A percentile compares a stretch with the other conserved stretches of the same genome.
These are phyloP conservation scores for Viridothelium virens DNA, from an alignment of 495 filamentous ascomycete genomes.

Conservation along the genomic window DNA sequence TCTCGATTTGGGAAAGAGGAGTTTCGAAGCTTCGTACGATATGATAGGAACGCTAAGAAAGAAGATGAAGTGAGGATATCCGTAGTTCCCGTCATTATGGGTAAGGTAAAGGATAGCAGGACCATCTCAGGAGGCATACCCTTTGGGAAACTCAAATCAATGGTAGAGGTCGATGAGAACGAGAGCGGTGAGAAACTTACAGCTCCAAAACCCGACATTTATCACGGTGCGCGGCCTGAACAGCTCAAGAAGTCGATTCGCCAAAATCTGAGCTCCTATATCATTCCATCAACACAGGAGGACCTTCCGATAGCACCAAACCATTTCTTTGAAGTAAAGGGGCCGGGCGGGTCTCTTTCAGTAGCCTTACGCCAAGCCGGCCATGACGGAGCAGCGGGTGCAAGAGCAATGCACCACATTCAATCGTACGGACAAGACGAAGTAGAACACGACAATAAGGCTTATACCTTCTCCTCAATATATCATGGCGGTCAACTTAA, in stretches of 20 bases:
- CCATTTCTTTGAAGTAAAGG: slow-evolving; percentile 37
- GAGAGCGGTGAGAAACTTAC: slow-evolving; percentile 12
- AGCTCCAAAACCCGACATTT: slow-evolving; percentile 33
- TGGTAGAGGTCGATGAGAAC: slow-evolving; percentile 31
- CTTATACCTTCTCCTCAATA: slow-evolving; percentile 38
- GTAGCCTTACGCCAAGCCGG: slow-evolving; percentile 37
- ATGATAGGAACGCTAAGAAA: slow-evolving; percentile 29
- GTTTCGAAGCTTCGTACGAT: slow-evolving; percentile 29
- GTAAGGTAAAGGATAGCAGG: slow-evolving; percentile 19
- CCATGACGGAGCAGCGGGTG: slow-evolving; percentile 41
- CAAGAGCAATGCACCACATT: slow-evolving; percentile 40
- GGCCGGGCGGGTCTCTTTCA: slow-evolving; percentile 27
- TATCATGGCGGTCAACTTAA: slow-evolving; percentile 35
- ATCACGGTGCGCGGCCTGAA: slow-evolving; percentile 36
- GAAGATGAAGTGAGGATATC: background rate
- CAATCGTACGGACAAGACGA: slow-evolving; percentile 38
- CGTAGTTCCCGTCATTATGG: slow-evolving; percentile 36
- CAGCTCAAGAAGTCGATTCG: slow-evolving; percentile 27
- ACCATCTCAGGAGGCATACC: slow-evolving; percentile 26
- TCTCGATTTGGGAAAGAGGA: slow-evolving; percentile 31
- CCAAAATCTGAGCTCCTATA: slow-evolving; percentile 24
- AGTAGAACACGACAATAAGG: slow-evolving; percentile 38
- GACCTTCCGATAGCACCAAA: slow-evolving; percentile 39
- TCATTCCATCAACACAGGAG: slow-evolving; percentile 36
- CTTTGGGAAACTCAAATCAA: slow-evolving; percentile 34